A percentile compares a stretch with the other conserved stretches of the same genome.
Conservation (phyloP, 1,139 yeast species). For the Nakaseomyces uthaithaninus region DNA sequence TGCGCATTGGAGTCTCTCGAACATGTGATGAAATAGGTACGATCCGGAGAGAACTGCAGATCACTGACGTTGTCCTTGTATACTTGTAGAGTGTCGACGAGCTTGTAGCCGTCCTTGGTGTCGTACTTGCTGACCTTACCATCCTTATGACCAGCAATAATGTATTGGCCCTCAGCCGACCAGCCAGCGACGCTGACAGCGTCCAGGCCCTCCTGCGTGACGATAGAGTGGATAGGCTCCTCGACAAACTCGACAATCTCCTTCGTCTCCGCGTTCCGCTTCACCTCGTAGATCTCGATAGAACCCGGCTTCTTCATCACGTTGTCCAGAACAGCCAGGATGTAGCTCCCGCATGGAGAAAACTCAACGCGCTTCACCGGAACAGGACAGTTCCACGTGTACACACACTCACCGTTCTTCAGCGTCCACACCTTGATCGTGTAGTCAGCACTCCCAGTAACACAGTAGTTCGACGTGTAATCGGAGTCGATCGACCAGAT, state of each 20-base stretch:
- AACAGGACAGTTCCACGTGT: conserved; percentile 68
- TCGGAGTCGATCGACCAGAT: conserved; percentile 93
- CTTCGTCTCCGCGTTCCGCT: conserved; percentile 37
- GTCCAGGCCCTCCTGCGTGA: conserved; percentile 49
- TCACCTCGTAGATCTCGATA: conserved; percentile 58
- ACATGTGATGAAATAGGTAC: conserved; percentile 81
- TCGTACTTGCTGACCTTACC: conserved; percentile 79
- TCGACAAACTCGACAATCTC: conserved; percentile 31
- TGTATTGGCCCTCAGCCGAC: conserved; percentile 65
- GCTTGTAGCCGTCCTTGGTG: conserved; percentile 58
- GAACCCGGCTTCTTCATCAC: conserved; percentile 89
- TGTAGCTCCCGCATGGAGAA: conserved; percentile 59
- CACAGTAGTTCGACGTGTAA: conserved; percentile 53
- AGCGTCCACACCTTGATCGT: conserved; percentile 80
- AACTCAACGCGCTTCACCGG: conserved; percentile 90
- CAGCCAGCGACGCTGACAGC: conserved; percentile 81
- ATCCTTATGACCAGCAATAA: conserved; percentile 82
- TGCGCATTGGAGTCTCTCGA: conserved; percentile 89
- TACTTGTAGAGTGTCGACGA: conserved; percentile 48
- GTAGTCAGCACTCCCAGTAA: conserved; percentile 90
- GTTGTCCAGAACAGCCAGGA: conserved; percentile 79
- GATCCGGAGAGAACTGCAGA: conserved; percentile 81
- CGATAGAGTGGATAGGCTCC: conserved; percentile 56
- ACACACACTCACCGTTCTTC: conserved; percentile 65
- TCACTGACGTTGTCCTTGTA: conserved; percentile 82